Conservation (phyloP, 2,329 filamentous ascomycete species). For the Fusarium cicatricum region DNA sequence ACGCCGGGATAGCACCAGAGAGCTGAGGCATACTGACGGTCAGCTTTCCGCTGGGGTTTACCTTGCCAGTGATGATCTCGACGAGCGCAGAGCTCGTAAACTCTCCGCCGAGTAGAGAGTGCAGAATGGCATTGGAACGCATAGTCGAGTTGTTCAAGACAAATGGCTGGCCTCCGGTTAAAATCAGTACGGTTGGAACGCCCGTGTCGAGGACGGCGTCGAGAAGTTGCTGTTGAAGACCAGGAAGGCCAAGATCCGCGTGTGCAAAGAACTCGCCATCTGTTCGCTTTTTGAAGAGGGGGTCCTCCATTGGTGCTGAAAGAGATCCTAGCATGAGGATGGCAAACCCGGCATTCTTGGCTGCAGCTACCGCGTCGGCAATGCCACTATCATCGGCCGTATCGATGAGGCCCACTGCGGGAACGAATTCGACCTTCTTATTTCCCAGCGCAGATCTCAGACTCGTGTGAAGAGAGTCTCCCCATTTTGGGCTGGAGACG, state of each 20-base stretch:
- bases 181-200: slow-evolving; percentile 43
- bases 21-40: slow-evolving; percentile 58
- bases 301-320: slow-evolving; percentile 36
- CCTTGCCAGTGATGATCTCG: slow-evolving; percentile 69
- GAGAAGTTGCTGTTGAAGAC: slow-evolving; percentile 47
- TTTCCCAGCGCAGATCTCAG: slow-evolving; percentile 22
- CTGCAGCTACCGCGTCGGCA: slow-evolving; percentile 37
- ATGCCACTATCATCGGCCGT: slow-evolving; percentile 30
- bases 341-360: slow-evolving; percentile 42
- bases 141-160: slow-evolving; percentile 41
- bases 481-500: slow-evolving; percentile 25
- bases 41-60: slow-evolving; percentile 60
- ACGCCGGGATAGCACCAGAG: slow-evolving; percentile 60
- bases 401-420: slow-evolving; percentile 25
- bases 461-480: slow-evolving; percentile 24
- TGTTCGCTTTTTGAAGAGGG: slow-evolving; percentile 44
- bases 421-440: slow-evolving; percentile 26
- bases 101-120: slow-evolving; percentile 70
- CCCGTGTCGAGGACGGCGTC: slow-evolving; percentile 44
- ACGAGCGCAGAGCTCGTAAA: slow-evolving; percentile 70
- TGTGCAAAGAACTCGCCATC: slow-evolving; percentile 46
- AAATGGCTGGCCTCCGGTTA: slow-evolving; percentile 46
- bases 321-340: slow-evolving; percentile 44
- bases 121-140: slow-evolving; percentile 62
- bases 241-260: slow-evolving; percentile 44